These are phyloP conservation scores for Salix dunnii DNA, from an alignment of 345 rosid genomes.

Conservation along the genomic window DNA sequence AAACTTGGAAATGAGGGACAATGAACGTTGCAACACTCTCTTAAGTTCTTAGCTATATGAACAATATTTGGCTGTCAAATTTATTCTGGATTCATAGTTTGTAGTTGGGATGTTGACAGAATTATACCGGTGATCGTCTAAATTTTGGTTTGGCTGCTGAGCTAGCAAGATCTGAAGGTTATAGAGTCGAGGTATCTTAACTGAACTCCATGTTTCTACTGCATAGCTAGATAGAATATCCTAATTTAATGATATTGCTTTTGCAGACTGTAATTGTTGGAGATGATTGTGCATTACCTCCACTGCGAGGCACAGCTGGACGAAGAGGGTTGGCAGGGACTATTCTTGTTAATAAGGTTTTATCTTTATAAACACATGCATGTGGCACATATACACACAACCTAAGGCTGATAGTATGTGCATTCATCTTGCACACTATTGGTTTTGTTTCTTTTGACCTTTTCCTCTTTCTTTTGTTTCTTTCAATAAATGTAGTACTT, in stretches of 20 bases:
- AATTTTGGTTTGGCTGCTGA: conserved; percentile 99
- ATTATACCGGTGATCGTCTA: conserved; percentile 92
- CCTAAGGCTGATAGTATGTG: neutral
- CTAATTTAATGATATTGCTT: conserved; percentile 3
- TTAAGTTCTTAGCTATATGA: neutral
- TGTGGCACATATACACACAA: neutral
- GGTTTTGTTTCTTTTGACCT: neutral
- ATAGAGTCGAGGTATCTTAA: conserved; percentile 72
- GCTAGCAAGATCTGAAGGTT: conserved; percentile 98
- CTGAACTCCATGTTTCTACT: neutral
- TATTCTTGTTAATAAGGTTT: conserved; percentile 84
- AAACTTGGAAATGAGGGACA: neutral
- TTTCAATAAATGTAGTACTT: neutral
- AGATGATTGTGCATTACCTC: conserved; percentile 97
- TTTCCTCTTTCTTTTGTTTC: neutral
- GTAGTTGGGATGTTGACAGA: conserved; percentile 47
- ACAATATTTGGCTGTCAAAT: neutral
- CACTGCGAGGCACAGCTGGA: conserved; percentile 84
- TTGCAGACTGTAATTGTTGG: conserved; percentile 88
- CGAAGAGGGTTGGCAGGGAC: conserved; percentile 98
- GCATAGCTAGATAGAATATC: neutral
- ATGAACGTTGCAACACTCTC: neutral
- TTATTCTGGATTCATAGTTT: conserved; percentile 17
- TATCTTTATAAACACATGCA: neutral
- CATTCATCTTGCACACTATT: neutral